Conservation (phyloP, 768 basidiomycete species). For the Lentinula lateritia region DNA sequence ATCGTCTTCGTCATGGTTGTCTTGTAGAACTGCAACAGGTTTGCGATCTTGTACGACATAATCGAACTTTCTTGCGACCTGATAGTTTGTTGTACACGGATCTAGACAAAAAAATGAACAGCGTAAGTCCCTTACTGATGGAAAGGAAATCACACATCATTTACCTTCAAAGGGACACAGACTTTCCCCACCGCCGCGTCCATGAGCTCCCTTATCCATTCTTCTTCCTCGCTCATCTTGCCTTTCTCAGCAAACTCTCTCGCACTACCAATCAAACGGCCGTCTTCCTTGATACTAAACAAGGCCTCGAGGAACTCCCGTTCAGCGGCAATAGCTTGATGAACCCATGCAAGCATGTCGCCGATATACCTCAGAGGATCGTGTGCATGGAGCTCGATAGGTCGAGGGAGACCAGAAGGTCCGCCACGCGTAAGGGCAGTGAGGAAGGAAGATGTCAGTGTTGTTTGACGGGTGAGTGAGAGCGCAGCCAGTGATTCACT, state of each 20-base stretch:
- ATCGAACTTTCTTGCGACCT: constrained; percentile 92
- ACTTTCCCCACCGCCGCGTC: constrained; percentile 79
- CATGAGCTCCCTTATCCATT: constrained; percentile 75
- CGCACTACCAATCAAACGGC: constrained; percentile 73
- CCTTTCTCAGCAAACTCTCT: constrained; percentile 38
- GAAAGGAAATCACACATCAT: neutral
- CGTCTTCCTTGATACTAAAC: constrained; percentile 64
- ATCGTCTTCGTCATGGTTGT: constrained; percentile 91
- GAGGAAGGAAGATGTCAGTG: constrained; percentile 78
- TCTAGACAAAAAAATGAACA: constrained; percentile 30
- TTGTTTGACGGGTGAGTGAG: constrained; percentile 75
- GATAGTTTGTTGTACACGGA: constrained; percentile 90
- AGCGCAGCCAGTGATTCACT: constrained; percentile 72
- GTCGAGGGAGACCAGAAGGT: constrained; percentile 77
- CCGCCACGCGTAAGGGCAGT: constrained; percentile 86
- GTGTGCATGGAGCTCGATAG: constrained; percentile 97
- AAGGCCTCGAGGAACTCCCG: constrained; percentile 88
- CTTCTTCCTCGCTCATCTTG: constrained; percentile 60
- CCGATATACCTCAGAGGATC: constrained; percentile 96
- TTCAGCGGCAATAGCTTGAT: constrained; percentile 93
- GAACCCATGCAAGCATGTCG: constrained; percentile 98
- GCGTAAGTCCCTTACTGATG: neutral
- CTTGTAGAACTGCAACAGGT: constrained; percentile 91
- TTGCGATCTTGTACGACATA: constrained; percentile 87
- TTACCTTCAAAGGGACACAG: constrained; percentile 83